Conservation (phyloP, 129 eudicot genomes). For the Rutidosis leptorrhynchoides region DNA sequence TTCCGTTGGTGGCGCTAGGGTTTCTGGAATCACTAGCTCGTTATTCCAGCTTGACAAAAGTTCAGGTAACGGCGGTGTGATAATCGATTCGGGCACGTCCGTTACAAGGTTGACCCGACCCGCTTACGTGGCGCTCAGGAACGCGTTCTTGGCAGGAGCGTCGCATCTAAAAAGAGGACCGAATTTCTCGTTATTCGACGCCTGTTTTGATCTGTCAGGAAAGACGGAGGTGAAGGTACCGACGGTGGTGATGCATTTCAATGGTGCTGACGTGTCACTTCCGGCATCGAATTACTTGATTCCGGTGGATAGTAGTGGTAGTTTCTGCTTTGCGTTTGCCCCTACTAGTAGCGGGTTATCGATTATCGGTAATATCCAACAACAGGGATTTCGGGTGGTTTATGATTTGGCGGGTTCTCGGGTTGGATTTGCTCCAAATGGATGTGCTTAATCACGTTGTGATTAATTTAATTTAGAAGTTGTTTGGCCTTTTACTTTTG, state of each 20-base stretch:
- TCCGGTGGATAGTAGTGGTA: slow-evolving; percentile 76
- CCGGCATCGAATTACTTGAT: slow-evolving; percentile 89
- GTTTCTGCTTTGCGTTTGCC: slow-evolving; percentile 89
- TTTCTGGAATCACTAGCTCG: slow-evolving; percentile 50
- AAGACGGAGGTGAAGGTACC: slow-evolving; percentile 84
- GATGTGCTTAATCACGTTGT: slow-evolving; percentile 47
- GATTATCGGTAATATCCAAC: slow-evolving; percentile 91
- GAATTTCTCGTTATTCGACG: slow-evolving; percentile 78
- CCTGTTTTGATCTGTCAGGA: slow-evolving; percentile 84
- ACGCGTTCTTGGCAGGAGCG: slow-evolving; percentile 70
- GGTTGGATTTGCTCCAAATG: slow-evolving; percentile 77
- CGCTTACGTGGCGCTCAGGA: slow-evolving; percentile 71
- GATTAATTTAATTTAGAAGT: not conserved
- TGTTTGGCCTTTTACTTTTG: slow-evolving; percentile 8
- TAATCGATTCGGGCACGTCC: slow-evolving; percentile 87
- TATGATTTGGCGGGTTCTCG: slow-evolving; percentile 70
- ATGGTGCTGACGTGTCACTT: slow-evolving; percentile 69
- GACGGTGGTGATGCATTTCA: slow-evolving; percentile 84
- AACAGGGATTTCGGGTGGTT: slow-evolving; percentile 84
- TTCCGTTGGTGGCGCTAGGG: slow-evolving; percentile 70
- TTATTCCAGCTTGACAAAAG: slow-evolving; percentile 50
- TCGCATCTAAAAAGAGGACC: slow-evolving; percentile 53
- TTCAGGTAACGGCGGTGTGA: slow-evolving; percentile 81
- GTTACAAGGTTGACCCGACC: slow-evolving; percentile 84
- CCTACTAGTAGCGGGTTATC: slow-evolving; percentile 78